Percentiles rank a stretch among this genome's conserved stretches.
Conservation (phyloP, 352 stramenopile species). For the Thalassiosira pacifica region DNA sequence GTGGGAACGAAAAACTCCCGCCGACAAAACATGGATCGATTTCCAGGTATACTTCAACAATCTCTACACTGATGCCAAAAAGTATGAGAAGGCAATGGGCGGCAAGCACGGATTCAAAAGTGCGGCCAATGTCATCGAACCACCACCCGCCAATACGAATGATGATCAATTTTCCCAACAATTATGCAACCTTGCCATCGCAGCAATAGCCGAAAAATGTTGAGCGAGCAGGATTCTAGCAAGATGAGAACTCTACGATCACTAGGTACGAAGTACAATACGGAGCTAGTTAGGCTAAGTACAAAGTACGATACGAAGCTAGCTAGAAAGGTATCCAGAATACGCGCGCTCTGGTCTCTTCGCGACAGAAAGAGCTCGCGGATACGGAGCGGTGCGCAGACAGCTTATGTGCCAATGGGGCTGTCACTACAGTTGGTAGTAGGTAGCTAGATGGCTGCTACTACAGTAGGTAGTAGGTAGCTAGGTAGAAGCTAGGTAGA, state of each 20-base stretch:
- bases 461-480: neutral
- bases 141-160: neutral
- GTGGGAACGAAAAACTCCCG: neutral
- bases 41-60: neutral
- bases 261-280: neutral
- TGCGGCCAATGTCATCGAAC: no score
- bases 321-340: neutral
- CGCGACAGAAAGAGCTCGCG: neutral
- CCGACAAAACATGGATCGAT: neutral
- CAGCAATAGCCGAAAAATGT: conserved; percentile 12
- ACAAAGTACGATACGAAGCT: neutral
- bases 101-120: no score
- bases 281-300: no score
- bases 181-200: neutral
- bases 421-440: neutral
- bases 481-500: neutral
- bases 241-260: neutral
- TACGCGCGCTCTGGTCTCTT: neutral
- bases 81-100: neutral
- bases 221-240: neutral
- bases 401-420: neutral
- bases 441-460: neutral
- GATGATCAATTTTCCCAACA: neutral
- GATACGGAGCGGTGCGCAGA: neutral
- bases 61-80: neutral